Evolutionary conservation across 2,329 filamentous ascomycete genomes (phyloP), one percentile per base, ranked within the genome.

Genomic region (Coleophoma eucalyptorum): DNA sequence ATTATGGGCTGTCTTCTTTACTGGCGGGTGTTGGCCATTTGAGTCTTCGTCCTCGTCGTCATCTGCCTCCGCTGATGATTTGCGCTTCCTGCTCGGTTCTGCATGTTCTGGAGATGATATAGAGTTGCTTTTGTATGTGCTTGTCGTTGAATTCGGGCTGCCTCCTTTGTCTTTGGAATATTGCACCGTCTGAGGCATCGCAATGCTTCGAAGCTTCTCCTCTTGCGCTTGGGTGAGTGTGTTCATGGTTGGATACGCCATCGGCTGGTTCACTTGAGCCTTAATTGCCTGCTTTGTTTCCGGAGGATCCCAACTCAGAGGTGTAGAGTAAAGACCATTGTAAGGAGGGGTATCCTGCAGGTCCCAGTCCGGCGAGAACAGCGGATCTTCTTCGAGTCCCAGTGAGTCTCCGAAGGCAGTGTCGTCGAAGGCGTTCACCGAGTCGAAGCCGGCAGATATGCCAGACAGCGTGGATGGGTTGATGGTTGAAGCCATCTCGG

Each of bases 1-100:
- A 69, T 97, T 97, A 71, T 97, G 93, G 2, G 93, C 91, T 32
- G 92, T 95, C 78, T 97, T 97, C 77, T 96, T 97, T 52, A 75
- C 74, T 21, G 72, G 79, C 46, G 66, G 78, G 64, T 78, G 84
- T 60, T 75, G 80, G 58, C 78, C 79, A 46, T 81, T 69, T 31
- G 78, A 71, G 43, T 82, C 76, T 12, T 86, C 81, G 45, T 83
- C 80, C n/a, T 82, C 79, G 3, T 81, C 75, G 19, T 83, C 77
- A 5, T 78, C 75, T 13, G 70, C 69, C 40, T 68, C 63, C n/a
- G 82, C 80, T 5, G 54, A 84, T 0, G 83, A 81, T 70, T 90
- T 91, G 58, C 87, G 80, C 70, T 90, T 91, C 59, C 84, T 77
- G 54, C 69, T 76, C 51, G 65, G 69, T 12, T 67, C 61, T 55